Evolutionary conservation across 176 grass and related monocot species (phyloP).

Genomic region (Panicum miliaceum): DNA sequence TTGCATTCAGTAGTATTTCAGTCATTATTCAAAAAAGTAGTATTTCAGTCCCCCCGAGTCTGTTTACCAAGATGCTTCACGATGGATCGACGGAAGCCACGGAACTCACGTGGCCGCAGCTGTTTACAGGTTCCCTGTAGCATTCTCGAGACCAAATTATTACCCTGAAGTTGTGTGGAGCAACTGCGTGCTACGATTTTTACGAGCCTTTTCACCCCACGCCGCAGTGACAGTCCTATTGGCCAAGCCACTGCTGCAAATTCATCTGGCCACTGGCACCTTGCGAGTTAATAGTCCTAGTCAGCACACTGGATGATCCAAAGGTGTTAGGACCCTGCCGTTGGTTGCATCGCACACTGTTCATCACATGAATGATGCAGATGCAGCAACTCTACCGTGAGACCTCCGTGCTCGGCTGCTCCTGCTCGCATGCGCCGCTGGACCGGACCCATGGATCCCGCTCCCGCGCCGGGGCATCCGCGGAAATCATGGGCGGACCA

Average conservation of each 20-base stretch:
- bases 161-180: too few species aligned
- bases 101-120: neutral
- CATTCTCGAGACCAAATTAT: too few species aligned
- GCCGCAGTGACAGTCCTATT: neutral
- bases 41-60: too few species aligned
- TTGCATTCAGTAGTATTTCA: neutral
- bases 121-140: too few species aligned
- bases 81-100: neutral
- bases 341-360: neutral
- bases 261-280: neutral
- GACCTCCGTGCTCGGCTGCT: too few species aligned
- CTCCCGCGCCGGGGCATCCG: neutral
- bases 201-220: too few species aligned
- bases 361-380: slow-evolving; percentile 3
- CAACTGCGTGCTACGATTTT: too few species aligned
- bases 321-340: neutral
- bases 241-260: neutral
- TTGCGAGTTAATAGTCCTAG: neutral
- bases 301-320: neutral
- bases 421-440: slow-evolving; percentile 9
- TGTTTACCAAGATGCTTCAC: neutral
- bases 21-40: too few species aligned
- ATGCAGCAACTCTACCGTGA: neutral
- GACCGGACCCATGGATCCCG: slow-evolving; percentile 3
- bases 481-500: neutral